Evolutionary conservation across 345 rosid genomes (phyloP).

Genomic region (Acer negundo): DNA sequence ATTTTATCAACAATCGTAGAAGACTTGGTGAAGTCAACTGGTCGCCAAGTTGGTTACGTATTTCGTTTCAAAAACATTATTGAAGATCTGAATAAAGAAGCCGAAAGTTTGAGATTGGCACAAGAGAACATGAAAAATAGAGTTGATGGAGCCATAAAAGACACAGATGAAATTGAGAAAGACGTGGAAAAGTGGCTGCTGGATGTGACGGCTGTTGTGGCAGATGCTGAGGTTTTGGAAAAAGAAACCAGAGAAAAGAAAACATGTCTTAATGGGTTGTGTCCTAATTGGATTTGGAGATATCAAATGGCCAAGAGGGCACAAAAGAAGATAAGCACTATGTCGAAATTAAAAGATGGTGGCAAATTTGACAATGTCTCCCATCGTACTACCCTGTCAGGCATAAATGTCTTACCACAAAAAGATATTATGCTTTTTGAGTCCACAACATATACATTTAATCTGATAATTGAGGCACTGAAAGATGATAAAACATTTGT

Average conservation of each 20-base stretch:
- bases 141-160: background rate
- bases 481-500: background rate
- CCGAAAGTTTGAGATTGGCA: background rate
- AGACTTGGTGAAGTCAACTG: background rate
- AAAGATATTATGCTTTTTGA: background rate
- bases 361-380: background rate
- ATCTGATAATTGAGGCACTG: background rate
- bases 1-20: background rate
- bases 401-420: background rate
- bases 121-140: background rate
- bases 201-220: background rate
- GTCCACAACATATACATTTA: background rate
- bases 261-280: background rate
- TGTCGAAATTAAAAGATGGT: background rate
- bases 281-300: background rate
- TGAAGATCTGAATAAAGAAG: background rate
- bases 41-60: background rate
- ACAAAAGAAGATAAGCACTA: background rate
- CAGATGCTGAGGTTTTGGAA: background rate
- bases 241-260: background rate
- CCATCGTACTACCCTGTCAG: background rate
- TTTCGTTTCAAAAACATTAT: background rate
- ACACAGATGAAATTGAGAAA: background rate
- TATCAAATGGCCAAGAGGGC: background rate
- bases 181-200: background rate